Percentiles rank a stretch among this genome's conserved stretches.
Conservation (phyloP, 305 asterid genomes). For the Fraxinus baroniana region DNA sequence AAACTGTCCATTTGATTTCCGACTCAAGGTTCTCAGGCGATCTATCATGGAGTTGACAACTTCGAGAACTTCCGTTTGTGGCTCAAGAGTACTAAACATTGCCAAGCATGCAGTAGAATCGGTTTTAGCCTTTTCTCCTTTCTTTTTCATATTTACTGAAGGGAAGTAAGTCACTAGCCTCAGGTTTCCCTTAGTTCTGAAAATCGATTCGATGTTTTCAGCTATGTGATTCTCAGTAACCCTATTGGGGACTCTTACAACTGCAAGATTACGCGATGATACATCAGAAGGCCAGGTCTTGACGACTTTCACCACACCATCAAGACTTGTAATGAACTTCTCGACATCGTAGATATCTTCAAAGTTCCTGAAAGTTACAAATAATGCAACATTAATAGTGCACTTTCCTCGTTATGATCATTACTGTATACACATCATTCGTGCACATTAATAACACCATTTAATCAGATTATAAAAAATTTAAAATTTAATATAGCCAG, state of each 20-base stretch:
- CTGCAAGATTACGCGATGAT: slow-evolving; percentile 65
- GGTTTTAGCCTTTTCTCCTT: slow-evolving; percentile 32
- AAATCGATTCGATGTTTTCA: slow-evolving; percentile 65
- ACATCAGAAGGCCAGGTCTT: slow-evolving; percentile 53
- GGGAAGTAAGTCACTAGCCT: slow-evolving; percentile 89
- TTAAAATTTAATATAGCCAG: not conserved
- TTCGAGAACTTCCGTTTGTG: slow-evolving; percentile 75
- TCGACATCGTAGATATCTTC: slow-evolving; percentile 44
- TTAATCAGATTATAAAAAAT: not conserved
- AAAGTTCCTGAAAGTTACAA: slow-evolving; percentile 36
- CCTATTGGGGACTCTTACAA: slow-evolving; percentile 83
- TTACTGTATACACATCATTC: not conserved
- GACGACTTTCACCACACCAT: slow-evolving; percentile 80
- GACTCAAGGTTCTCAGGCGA: slow-evolving; percentile 72
- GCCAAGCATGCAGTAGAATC: slow-evolving; percentile 80
- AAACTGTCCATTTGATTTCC: slow-evolving; percentile 57
- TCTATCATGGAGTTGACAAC: slow-evolving; percentile 80
- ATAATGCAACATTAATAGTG: not conserved
- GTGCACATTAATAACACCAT: not conserved
- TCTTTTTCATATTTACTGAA: slow-evolving; percentile 83
- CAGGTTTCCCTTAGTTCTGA: slow-evolving; percentile 71
- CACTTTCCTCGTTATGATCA: not conserved
- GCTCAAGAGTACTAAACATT: slow-evolving; percentile 84
- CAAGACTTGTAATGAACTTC: slow-evolving; percentile 37
- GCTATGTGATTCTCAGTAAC: slow-evolving; percentile 75